Evolutionary conservation across 768 basidiomycete species (phyloP).

Genomic region (Tremella fuciformis): DNA sequence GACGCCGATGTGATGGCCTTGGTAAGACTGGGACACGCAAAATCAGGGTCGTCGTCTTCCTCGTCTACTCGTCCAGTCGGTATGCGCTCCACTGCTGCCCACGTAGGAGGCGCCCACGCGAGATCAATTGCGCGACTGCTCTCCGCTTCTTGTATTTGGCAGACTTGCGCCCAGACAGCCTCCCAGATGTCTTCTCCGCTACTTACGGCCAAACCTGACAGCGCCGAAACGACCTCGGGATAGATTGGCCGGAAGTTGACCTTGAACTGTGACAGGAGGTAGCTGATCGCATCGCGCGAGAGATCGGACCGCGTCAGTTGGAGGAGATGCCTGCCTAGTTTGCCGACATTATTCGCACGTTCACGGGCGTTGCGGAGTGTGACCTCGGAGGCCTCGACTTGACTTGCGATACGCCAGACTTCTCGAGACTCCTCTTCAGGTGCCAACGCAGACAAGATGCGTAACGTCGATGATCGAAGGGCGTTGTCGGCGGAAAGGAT

Average conservation of each 20-base stretch:
- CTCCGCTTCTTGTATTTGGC: conserved; percentile 38
- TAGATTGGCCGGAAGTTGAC: conserved; percentile 89
- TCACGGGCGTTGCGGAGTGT: conserved; percentile 80
- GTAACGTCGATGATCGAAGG: conserved; percentile 64
- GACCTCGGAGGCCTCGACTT: conserved; percentile 75
- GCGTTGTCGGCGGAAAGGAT: conserved; percentile 70
- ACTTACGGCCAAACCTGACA: conserved; percentile 59
- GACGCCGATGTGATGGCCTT: conserved; percentile 20
- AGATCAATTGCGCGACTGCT: conserved; percentile 28
- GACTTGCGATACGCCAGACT: conserved; percentile 57
- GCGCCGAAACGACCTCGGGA: conserved; percentile 70
- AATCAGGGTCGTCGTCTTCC: conserved; percentile 46
- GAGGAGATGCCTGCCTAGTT: conserved; percentile 57
- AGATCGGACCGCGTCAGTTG: conserved; percentile 23
- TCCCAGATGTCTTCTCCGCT: conserved; percentile 72
- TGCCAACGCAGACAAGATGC: conserved; percentile 38
- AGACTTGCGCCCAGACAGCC: conserved; percentile 65
- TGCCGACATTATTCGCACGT: conserved; percentile 71
- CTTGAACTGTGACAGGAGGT: conserved; percentile 71
- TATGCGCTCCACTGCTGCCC: conserved; percentile 16
- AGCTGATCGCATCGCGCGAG: conserved; percentile 18
- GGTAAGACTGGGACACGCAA: conserved; percentile 47
- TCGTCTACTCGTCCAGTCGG: conserved; percentile 12
- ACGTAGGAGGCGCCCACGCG: conserved; percentile 19
- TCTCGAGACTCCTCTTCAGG: conserved; percentile 12